Evolutionary conservation across 371 early-diverging fungal species (phyloP), one percentile per base, ranked within the genome.

Genomic region (Lichtheimia corymbifera): DNA sequence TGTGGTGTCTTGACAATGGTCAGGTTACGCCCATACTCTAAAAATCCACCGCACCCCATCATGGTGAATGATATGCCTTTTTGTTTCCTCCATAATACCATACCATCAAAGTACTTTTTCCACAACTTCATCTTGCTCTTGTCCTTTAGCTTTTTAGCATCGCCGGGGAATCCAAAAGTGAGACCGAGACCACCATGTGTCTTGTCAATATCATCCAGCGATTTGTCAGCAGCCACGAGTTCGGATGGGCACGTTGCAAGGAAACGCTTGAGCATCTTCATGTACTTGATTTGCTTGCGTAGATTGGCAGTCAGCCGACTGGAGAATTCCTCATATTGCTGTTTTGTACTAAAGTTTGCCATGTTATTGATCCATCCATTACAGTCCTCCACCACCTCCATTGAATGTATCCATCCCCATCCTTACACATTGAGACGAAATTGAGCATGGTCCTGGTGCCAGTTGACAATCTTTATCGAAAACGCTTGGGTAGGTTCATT

Each of bases 21-120:
- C 66, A 98, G 64, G 68, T 98, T 97, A 17, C 97, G 79, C 3
- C 99, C 99, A 67, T 91, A 83, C 53, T 92, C 94, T 81, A 50
- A 22, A 13, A 35, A 22, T 1, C 22, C 22, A 1, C 22, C 22
- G n/a, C n/a, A n/a, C 9, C 5, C 2, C 35, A 35, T 35, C 14
- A 45, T n/a, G 22, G 0, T 22, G 17, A 17, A 47, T 17, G 5
- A 13, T 47, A 17, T 18, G 11, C 12, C 5, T 11, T 47, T 35
- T 22, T 43, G 12, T 30, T 40, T 40, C 27, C 27, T 45, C 54
- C n/a, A 47, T 47, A 47, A 22, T 2, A 47, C 11, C 22, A 5
- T 74, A 86, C 89, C 88, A 71, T 81, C 65, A 65, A 93, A 84
- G 66, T 92, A 94, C 11, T 87, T 74, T 17, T 82, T 73, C 96